Evolutionary conservation across 2,329 filamentous ascomycete genomes (phyloP).

Genomic region (Cladosporium colombiae): DNA sequence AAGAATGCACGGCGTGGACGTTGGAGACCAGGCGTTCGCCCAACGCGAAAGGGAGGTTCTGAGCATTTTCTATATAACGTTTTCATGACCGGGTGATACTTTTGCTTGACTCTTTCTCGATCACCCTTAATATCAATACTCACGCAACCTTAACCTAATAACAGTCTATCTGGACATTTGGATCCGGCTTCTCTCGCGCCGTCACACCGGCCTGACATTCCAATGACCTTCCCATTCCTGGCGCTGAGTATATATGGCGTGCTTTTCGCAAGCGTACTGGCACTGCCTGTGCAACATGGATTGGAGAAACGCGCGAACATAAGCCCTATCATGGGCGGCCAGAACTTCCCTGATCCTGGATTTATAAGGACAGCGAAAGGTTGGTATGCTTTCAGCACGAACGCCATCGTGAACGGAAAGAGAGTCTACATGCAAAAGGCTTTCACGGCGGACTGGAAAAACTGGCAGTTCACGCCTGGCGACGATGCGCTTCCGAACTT

Average conservation of each 20-base stretch:
- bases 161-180: background rate
- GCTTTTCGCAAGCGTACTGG: background rate
- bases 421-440: slow-evolving; percentile 54
- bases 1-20: slow-evolving; percentile 8
- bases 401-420: slow-evolving; percentile 46
- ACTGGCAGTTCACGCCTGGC: slow-evolving; percentile 49
- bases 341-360: slow-evolving; percentile 57
- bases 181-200: background rate
- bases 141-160: background rate
- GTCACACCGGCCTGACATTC: background rate
- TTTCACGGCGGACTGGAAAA: slow-evolving; percentile 47
- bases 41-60: background rate
- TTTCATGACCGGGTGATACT: background rate
- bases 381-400: slow-evolving; percentile 57
- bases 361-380: slow-evolving; percentile 51
- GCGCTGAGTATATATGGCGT: background rate
- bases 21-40: slow-evolving; percentile 3
- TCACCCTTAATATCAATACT: background rate
- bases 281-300: slow-evolving; percentile 6
- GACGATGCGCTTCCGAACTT: slow-evolving; percentile 54
- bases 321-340: slow-evolving; percentile 27
- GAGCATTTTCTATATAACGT: background rate
- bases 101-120: background rate
- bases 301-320: slow-evolving; percentile 5
- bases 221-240: slow-evolving; percentile 9